A percentile compares a stretch with the other conserved stretches of the same genome.
Conservation (phyloP, 331 rosid genomes). For the Erythrophleum ivorense region DNA sequence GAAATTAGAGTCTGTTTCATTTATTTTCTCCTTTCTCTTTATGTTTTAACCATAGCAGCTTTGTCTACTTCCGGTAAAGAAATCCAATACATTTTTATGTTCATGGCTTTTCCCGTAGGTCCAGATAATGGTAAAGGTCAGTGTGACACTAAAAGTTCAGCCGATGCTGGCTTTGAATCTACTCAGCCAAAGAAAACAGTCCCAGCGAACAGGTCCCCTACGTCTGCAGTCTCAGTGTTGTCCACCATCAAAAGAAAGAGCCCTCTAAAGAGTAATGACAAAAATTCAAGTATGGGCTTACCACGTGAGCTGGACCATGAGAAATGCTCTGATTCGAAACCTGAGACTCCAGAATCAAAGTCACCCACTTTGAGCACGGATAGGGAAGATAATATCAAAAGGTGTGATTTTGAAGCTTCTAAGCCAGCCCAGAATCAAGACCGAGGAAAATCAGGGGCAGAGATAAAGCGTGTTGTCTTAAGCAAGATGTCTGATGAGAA, state of each 20-base stretch:
- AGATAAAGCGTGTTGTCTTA: constrained; percentile 56
- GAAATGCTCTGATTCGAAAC: constrained; percentile 52
- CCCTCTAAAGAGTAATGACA: constrained; percentile 47
- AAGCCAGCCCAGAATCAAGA: constrained; percentile 45
- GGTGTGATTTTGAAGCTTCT: constrained; percentile 43
- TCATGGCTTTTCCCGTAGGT: constrained; percentile 41
- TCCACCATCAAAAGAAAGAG: constrained; percentile 50
- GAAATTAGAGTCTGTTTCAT: background rate
- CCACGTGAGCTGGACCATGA: constrained; percentile 51
- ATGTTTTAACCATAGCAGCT: constrained; percentile 3
- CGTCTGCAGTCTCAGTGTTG: constrained; percentile 51
- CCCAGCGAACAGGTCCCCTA: constrained; percentile 72
- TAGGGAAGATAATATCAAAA: constrained; percentile 51
- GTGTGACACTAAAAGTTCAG: constrained; percentile 50
- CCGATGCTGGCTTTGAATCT: constrained; percentile 47
- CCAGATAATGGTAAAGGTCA: constrained; percentile 60
- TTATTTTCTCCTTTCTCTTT: constrained; percentile 3
- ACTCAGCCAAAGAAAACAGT: constrained; percentile 63
- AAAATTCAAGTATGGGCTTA: constrained; percentile 47
- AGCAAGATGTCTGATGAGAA: constrained; percentile 63
- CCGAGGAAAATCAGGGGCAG: constrained; percentile 43
- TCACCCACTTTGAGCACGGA: constrained; percentile 45
- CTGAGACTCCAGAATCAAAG: constrained; percentile 53
- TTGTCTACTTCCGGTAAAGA: constrained; percentile 25
- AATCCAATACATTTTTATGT: constrained; percentile 29